These are phyloP conservation scores for Starmerella riodocensis DNA, from an alignment of 805 yeast species.

Conservation along the genomic window DNA sequence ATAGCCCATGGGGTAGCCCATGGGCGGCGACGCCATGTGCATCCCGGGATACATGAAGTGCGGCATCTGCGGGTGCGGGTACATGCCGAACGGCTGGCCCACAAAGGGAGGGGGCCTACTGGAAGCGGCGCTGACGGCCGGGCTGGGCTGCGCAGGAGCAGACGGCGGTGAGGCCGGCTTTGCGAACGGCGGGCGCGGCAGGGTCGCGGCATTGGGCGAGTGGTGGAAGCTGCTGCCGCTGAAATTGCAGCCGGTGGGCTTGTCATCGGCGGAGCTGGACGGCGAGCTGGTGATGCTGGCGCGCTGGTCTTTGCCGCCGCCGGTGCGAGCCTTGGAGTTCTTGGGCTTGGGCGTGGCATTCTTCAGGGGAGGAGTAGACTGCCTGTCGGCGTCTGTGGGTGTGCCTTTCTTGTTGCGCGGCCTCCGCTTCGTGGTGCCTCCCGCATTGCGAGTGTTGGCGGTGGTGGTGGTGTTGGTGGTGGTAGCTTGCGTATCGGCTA, in stretches of 20 bases:
- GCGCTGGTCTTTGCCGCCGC: too few relatives aligned
- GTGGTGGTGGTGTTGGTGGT: too few relatives aligned
- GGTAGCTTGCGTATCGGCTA: too few relatives aligned
- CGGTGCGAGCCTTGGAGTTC: not conserved
- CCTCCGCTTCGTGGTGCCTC: too few relatives aligned
- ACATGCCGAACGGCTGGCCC: not conserved
- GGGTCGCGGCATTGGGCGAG: slow-evolving; percentile 22
- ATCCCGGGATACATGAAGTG: not conserved
- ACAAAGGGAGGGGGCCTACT: not conserved
- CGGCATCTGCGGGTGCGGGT: not conserved
- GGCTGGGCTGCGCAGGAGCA: not conserved
- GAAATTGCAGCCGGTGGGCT: slow-evolving; percentile 9
- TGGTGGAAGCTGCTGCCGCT: slow-evolving; percentile 22
- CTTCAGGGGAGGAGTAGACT: too few relatives aligned
- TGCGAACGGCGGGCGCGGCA: slow-evolving; percentile 25
- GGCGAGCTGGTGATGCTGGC: too few relatives aligned
- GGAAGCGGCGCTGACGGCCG: not conserved
- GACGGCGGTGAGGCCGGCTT: slow-evolving; percentile 4
- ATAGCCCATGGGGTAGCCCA: not conserved
- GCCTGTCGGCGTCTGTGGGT: too few relatives aligned
- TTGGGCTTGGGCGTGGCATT: not conserved
- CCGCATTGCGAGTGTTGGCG: too few relatives aligned
- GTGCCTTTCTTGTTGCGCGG: too few relatives aligned
- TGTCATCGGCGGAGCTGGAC: too few relatives aligned
- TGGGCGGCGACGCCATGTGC: not conserved